phyloP scores from a whole-genome alignment of 371 early-diverging fungal genomes.

The Syncephalastrum sp. region DNA sequence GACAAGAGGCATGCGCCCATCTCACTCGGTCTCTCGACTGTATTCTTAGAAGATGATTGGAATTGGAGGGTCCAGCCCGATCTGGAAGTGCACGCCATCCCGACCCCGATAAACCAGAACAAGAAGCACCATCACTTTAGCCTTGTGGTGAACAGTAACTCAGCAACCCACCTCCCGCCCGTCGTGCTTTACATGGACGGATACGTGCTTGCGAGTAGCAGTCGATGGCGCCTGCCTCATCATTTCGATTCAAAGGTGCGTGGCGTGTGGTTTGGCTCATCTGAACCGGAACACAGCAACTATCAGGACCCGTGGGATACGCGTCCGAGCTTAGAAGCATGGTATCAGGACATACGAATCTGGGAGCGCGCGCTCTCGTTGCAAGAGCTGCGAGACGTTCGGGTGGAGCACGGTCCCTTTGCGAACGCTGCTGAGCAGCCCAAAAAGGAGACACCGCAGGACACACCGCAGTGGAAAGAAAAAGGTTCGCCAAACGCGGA shows the following conservation, averaged over 20 bases:
- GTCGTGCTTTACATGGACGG: conserved; percentile 45
- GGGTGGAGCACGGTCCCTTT: not conserved
- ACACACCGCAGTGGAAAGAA: no score
- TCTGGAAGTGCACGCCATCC: conserved; percentile 19
- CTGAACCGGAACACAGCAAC: conserved; percentile 37
- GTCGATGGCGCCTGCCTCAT: conserved; percentile 25
- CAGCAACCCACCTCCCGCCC: conserved; percentile 2
- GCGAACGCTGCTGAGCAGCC: conserved; percentile 4
- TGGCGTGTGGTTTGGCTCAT: conserved; percentile 49
- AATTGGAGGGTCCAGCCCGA: conserved; percentile 15
- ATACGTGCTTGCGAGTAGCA: conserved; percentile 26
- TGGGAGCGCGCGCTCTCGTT: conserved; percentile 33
- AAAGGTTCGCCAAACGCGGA: no score
- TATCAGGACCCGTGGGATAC: conserved; percentile 50
- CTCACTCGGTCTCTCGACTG: conserved; percentile 25
- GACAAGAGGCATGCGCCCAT: conserved; percentile 5
- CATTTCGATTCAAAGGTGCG: conserved; percentile 20
- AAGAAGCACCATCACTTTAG: conserved; percentile 38
- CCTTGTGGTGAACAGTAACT: conserved; percentile 22
- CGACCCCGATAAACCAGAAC: conserved; percentile 28
- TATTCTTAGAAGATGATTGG: conserved; percentile 27
- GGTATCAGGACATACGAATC: conserved; percentile 30
- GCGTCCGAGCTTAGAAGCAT: conserved; percentile 28
- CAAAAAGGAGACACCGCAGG: not conserved
- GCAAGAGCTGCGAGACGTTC: conserved; percentile 6